A percentile compares a stretch with the other conserved stretches of the same genome.
Conservation (phyloP, 441 rosid genomes). For the Capsella rubella region DNA sequence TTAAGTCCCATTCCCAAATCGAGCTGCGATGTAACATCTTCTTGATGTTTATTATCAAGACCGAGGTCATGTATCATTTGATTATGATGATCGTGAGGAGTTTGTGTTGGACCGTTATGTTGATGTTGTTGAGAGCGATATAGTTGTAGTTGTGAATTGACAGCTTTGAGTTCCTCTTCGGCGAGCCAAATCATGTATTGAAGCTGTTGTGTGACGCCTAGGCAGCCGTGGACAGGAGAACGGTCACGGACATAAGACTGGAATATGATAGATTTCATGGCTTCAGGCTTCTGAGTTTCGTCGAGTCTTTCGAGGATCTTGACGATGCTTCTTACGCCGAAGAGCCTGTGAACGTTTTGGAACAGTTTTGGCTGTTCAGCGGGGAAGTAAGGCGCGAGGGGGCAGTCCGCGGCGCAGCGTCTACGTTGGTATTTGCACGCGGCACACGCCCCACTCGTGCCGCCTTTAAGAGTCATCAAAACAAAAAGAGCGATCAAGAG, state of each 20-base stretch:
- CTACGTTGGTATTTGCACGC: slow-evolving; percentile 90
- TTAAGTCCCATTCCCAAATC: slow-evolving; percentile 86
- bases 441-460: slow-evolving; percentile 89
- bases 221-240: slow-evolving; percentile 86
- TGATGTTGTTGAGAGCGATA: slow-evolving; percentile 55
- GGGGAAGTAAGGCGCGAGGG: slow-evolving; percentile 78
- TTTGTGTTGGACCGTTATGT: slow-evolving; percentile 36
- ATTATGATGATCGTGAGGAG: slow-evolving; percentile 17
- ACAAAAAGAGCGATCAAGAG: slow-evolving; percentile 27
- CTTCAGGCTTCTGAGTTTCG: slow-evolving; percentile 56
- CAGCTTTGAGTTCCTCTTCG: slow-evolving; percentile 67
- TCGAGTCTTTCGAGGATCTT: slow-evolving; percentile 63
- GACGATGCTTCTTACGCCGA: slow-evolving; percentile 79
- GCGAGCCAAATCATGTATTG: slow-evolving; percentile 53
- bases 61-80: slow-evolving; percentile 46
- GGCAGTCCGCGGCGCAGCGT: slow-evolving; percentile 72
- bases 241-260: slow-evolving; percentile 73
- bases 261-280: slow-evolving; percentile 83
- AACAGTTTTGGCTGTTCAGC: slow-evolving; percentile 74
- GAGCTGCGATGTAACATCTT: slow-evolving; percentile 66
- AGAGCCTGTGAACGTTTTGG: slow-evolving; percentile 77
- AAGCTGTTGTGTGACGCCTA: slow-evolving; percentile 60
- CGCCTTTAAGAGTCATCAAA: slow-evolving; percentile 82
- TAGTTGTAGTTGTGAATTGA: slow-evolving; percentile 62
- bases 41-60: slow-evolving; percentile 29